Evolutionary conservation across 345 rosid species (phyloP).

Genomic region (Aquilaria malaccensis): DNA sequence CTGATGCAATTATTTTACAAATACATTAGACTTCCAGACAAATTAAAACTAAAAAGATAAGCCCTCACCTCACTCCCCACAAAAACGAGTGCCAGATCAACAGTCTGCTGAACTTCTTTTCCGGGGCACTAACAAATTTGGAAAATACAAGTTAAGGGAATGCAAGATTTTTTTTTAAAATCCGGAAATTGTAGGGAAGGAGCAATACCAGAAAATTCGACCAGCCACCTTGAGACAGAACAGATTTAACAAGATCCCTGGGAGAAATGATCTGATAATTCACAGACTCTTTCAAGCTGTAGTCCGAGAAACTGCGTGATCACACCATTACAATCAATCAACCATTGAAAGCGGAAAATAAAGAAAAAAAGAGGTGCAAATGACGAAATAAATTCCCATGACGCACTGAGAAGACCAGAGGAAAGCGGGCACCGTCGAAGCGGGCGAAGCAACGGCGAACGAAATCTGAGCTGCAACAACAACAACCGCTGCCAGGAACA

Average conservation of each 20-base stretch:
- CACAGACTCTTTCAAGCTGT: slow-evolving; percentile 34
- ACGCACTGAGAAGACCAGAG: slow-evolving; percentile 67
- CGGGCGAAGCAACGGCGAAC: slow-evolving; percentile 25
- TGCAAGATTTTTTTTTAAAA: neutral
- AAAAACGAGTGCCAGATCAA: slow-evolving; percentile 79
- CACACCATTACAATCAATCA: slow-evolving; percentile 7
- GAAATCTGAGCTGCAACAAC: slow-evolving; percentile 23
- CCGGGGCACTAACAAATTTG: slow-evolving; percentile 46
- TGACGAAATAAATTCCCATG: neutral
- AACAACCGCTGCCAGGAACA: slow-evolving; percentile 19
- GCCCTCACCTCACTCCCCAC: slow-evolving; percentile 79
- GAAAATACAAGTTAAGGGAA: slow-evolving; percentile 5
- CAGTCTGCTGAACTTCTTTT: slow-evolving; percentile 41
- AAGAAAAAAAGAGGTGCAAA: neutral
- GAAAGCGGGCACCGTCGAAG: slow-evolving; percentile 64
- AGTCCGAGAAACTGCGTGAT: slow-evolving; percentile 23
- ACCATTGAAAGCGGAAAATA: too few species aligned
- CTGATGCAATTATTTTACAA: too few species aligned
- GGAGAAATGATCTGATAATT: slow-evolving; percentile 71
- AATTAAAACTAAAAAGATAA: neutral
- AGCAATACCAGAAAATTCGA: slow-evolving; percentile 62
- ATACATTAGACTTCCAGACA: too few species aligned
- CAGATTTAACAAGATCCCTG: slow-evolving; percentile 58
- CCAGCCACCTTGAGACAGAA: slow-evolving; percentile 73
- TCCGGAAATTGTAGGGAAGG: neutral